Base-by-base conservation (phyloP, 2,329 filamentous ascomycete genomes). In the Neonectria coccinea region DNA sequence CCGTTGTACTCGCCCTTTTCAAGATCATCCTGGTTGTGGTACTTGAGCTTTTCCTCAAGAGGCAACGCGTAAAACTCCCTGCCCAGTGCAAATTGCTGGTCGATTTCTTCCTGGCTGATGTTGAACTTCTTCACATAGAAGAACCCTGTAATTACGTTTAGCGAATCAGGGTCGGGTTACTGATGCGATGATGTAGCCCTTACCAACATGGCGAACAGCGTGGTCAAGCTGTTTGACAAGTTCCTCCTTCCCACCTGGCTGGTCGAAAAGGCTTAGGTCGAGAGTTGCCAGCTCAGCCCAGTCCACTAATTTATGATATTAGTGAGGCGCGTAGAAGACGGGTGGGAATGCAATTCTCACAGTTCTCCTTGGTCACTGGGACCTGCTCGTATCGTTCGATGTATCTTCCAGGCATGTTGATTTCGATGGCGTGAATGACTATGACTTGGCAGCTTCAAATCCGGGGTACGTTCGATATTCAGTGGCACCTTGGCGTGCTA, bases 71-170 rank as follows among this genome's bases (percentile, higher is more conserved):
- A 78, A 70, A 89, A 86, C 52, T 84, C 81, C 56, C 85, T 82
- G 0, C 84, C 87, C 0, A 89, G 79, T 7, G 86, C 85, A 64
- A 89, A 89, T 66, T 89, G 87, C 1, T 77, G 76, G 64, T 89
- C 83, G 2, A 89, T 82, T 52, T 85, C 82, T 55, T 88, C 85
- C 71, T 89, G 86, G 4, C 77, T 78, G 45, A 89, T 83, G 66
- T 85, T 85, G 69, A 85, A 89, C 76, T 90, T 89, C 62, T 83
- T 87, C 6, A 89, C 84, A 62, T 88, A 88, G 75, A 89, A 89
- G 78, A 89, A 86, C 1, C 66, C 66, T 52, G n/a, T n/a, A 14
- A 5, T 31, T n/a, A 42, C 20, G 5, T 5, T 42, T 5, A 42
- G 39, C n/a, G 12, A 20, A 7, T 11, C 9, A 10, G 10, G 39